Conservation (phyloP, 805 yeast species). For the Kazachstania kunashirensis region DNA sequence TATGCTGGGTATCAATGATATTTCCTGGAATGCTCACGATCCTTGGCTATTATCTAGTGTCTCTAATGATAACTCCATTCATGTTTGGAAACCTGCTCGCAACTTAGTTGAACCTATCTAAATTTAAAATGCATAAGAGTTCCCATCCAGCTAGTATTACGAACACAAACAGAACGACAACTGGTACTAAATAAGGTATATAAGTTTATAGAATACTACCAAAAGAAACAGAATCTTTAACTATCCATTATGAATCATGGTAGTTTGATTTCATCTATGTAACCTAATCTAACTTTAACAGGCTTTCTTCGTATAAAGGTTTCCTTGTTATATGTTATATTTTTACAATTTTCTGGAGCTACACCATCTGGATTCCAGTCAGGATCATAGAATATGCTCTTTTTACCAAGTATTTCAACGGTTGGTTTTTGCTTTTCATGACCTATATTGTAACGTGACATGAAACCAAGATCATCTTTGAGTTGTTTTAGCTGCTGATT, state of each 20-base stretch:
- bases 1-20: conserved; percentile 73
- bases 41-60: conserved; percentile 67
- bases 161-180: too few relatives aligned
- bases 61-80: conserved; percentile 79
- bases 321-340: conserved; percentile 21
- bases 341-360: conserved; percentile 34
- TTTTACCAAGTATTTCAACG: conserved; percentile 32
- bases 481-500: conserved; percentile 30
- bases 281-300: conserved; percentile 5
- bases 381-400: conserved; percentile 53
- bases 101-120: conserved; percentile 23
- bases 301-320: conserved; percentile 26
- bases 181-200: too few relatives aligned
- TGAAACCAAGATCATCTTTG: conserved; percentile 35
- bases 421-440: conserved; percentile 1
- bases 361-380: conserved; percentile 55
- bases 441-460: conserved; percentile 19
- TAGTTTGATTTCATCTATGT: conserved; percentile 2
- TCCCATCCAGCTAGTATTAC: too few relatives aligned
- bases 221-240: too few relatives aligned
- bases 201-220: too few relatives aligned
- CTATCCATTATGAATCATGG: not conserved
- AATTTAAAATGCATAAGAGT: not conserved
- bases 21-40: conserved; percentile 71
- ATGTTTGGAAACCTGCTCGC: conserved; percentile 65